Base-by-base conservation (phyloP, 2,329 filamentous ascomycete species). In the Curvularia verruculosa region DNA sequence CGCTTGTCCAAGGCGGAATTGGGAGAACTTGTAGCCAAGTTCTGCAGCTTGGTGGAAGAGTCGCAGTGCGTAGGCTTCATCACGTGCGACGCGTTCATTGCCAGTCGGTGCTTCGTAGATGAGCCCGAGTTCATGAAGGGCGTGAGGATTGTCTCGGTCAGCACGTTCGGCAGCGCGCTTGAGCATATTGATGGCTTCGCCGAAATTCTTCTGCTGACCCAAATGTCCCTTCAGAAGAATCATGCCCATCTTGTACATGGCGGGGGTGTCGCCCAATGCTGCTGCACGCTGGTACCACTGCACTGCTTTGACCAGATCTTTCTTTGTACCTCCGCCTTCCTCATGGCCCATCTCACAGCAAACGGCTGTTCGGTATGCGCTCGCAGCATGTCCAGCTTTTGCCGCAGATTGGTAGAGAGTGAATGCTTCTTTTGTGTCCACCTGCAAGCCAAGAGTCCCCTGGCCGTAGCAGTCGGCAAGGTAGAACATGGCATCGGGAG, bases 231-330 rank as follows among this genome's bases (percentile, higher is more conserved):
- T 98, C 52, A 98, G 85, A 60, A 91, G 81, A 64, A 99, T 96
- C 89, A 97, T 96, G 56, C 95, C 95, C 78, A 98, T 87, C 78
- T 99, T 99, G 81, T 97, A 99, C 92, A 98, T 96, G 28, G 93
- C 95, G 0, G 94, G 90, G 1, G 90, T 89, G 71, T 99, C 94
- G 3, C 95, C 94, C 2, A 98, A 82, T 12, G 89, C 89, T 10
- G 95, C 94, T 6, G 95, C 92, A 41, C 93, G 90, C 75, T 94
- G 92, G 77, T 99, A 99, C 95, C 95, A 99, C 75, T 98, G 94
- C 19, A 98, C 93, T 1, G 95, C 94, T 78, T 98, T 98, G 64
- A 94, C 79, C 0, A 92, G 91, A 71, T 99, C 95, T 67, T 89
- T 90, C 56, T 91, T 87, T 1, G 95, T 98, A 23, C 95, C 95